phyloP scores from a whole-genome alignment of 345 rosid species.

The Brassica carinata region DNA sequence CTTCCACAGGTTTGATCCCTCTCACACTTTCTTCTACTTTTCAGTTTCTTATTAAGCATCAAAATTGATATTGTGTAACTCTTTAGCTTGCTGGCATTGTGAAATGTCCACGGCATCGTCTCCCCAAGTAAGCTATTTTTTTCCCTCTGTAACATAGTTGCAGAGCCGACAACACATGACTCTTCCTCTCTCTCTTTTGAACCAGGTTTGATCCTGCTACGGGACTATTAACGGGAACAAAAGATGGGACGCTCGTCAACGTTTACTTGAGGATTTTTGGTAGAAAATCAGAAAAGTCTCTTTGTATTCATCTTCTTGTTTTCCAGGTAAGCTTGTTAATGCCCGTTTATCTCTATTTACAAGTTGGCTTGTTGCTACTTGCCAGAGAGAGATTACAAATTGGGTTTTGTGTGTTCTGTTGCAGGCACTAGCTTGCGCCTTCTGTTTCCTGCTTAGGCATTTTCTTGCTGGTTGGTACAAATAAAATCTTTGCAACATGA shows the following conservation, averaged over 20 bases:
- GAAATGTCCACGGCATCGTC: slow-evolving; percentile 93
- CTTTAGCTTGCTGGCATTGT: slow-evolving; percentile 82
- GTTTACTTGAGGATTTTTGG: slow-evolving; percentile 79
- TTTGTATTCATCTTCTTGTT: slow-evolving; percentile 77
- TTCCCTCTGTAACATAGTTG: neutral
- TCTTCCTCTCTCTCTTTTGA: slow-evolving; percentile 28
- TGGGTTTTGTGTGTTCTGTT: slow-evolving; percentile 22
- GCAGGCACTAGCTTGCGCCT: slow-evolving; percentile 83
- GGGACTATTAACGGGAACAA: slow-evolving; percentile 86
- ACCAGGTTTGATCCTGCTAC: slow-evolving; percentile 88
- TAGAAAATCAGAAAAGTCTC: slow-evolving; percentile 76
- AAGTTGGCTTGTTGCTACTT: neutral
- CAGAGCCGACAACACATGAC: slow-evolving; percentile 7
- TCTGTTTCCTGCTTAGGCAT: slow-evolving; percentile 80
- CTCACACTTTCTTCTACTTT: neutral
- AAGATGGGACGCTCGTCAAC: slow-evolving; percentile 88
- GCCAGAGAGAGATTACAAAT: neutral
- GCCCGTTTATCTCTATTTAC: neutral
- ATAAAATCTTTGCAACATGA: slow-evolving; percentile 37
- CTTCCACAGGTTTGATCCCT: slow-evolving; percentile 81
- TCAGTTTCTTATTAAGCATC: neutral
- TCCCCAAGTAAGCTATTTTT: slow-evolving; percentile 64
- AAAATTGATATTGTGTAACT: slow-evolving; percentile 32
- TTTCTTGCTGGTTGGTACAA: slow-evolving; percentile 95
- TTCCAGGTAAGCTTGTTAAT: slow-evolving; percentile 64